Percentiles rank a stretch among this genome's conserved stretches.
Conservation (phyloP, 305 asterid genomes). For the Fraxinus floribunda region DNA sequence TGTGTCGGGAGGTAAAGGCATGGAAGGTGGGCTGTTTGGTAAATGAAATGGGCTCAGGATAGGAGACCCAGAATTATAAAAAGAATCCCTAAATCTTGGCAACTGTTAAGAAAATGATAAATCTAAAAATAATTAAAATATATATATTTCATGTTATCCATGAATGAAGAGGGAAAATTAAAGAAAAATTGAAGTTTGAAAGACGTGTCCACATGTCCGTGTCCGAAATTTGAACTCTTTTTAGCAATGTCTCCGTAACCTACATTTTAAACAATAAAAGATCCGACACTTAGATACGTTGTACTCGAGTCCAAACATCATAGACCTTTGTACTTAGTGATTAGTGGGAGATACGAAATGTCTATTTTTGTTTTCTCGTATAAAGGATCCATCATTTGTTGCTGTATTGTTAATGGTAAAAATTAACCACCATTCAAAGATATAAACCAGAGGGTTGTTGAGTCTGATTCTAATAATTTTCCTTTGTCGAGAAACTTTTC, state of each 20-base stretch:
- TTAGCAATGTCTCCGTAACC: background rate
- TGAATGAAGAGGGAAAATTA: background rate
- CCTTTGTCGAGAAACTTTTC: background rate
- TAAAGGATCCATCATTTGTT: background rate
- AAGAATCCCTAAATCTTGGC: background rate
- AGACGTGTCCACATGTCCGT: background rate
- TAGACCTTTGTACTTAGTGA: background rate
- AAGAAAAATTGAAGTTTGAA: background rate
- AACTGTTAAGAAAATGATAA: background rate
- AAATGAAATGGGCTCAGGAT: background rate
- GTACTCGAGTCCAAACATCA: background rate
- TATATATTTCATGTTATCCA: background rate
- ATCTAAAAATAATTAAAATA: background rate
- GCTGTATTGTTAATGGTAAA: background rate
- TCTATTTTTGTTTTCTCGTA: background rate
- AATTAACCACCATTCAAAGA: background rate
- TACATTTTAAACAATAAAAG: no score
- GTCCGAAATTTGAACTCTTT: background rate
- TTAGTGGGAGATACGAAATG: background rate
- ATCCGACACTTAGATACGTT: background rate
- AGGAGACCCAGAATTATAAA: background rate
- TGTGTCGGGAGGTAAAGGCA: no score
- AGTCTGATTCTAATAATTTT: background rate
- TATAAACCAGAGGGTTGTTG: background rate
- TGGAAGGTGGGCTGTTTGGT: background rate